Evolutionary conservation across 306 rosid species (phyloP).

Genomic region (Rosa rugosa): DNA sequence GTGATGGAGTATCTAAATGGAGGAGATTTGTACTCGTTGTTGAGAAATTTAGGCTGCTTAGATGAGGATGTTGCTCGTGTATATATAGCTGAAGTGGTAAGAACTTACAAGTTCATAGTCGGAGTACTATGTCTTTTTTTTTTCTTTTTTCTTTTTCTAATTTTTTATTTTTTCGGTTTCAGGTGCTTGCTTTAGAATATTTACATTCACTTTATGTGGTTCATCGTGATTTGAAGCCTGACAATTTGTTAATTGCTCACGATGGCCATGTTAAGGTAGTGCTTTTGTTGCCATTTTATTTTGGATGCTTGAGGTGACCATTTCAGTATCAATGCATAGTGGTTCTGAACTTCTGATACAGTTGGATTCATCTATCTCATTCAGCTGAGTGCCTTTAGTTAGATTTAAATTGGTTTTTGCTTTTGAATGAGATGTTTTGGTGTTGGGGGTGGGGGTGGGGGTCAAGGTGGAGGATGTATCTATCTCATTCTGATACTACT

Average conservation of each 20-base stretch:
- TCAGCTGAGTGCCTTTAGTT: neutral
- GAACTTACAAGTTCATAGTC: slow-evolving; percentile 20
- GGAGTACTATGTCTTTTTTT: neutral
- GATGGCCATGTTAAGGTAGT: slow-evolving; percentile 98
- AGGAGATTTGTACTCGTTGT: slow-evolving; percentile 92
- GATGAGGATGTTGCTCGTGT: slow-evolving; percentile 94
- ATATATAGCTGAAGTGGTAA: slow-evolving; percentile 98
- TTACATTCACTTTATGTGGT: slow-evolving; percentile 86
- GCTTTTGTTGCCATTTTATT: neutral
- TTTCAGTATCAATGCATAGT: neutral
- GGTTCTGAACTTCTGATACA: neutral
- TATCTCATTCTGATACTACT: neutral
- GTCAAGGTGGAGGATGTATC: neutral
- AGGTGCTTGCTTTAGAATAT: slow-evolving; percentile 98
- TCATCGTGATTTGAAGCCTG: slow-evolving; percentile 99
- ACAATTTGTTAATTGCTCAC: slow-evolving; percentile 93
- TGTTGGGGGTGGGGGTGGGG: neutral
- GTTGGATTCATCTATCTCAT: neutral
- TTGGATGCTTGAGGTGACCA: slow-evolving; percentile 8
- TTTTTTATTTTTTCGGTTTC: slow-evolving; percentile 8
- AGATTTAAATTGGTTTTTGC: neutral
- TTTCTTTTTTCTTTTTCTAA: neutral
- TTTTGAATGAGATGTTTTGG: neutral
- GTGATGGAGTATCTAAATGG: slow-evolving; percentile 99
- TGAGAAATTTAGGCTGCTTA: slow-evolving; percentile 95